Evolutionary conservation across 2,329 filamentous ascomycete genomes (phyloP), one percentile per base, ranked within the genome.

Genomic region (Sphaerulina musiva): DNA sequence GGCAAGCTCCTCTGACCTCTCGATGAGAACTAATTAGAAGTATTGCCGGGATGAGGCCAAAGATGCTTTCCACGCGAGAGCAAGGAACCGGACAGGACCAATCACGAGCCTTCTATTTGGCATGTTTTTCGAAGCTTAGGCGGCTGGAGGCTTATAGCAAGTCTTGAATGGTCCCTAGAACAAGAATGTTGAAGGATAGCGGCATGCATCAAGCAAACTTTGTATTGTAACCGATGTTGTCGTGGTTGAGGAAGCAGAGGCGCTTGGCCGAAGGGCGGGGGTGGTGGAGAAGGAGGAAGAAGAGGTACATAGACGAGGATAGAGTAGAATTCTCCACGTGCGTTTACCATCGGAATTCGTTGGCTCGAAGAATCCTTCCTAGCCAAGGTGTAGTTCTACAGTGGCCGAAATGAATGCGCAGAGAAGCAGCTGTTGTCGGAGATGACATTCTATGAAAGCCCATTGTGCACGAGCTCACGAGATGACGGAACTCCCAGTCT

Each of bases 81-180:
- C 47, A 45, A 46, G 41, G 20, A 39, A 34, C 48, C 20, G 8
- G 29, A 17, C 48, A 32, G 4, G 10, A 17, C 41, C 48, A 40
- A 51, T 51, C 40, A 14, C 20, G 1, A 29, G 4, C 20, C 20
- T 26, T 51, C 41, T 34, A 51, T 51, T 51, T 51, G 48, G 17
- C 48, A 51, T 51, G 48, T 51, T 45, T 41, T 31, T 12, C 41
- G 12, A 41, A 51, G 48, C 48, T 51, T 51, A 39, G 41, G 14
- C 48, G 23, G 41, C 48, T 51, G 41, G 14, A 41, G n/a, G 41
- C 48, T 51, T 51, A 39, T 51, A 39, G 48, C 48, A 51, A 51
- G 48, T 51, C 48, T 51, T 46, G 48, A 9, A 29, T 6, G 6
- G 29, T 39, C n/a, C 8, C 26, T 51, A 46, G 32, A 20, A 20